These are phyloP conservation scores for Prunus dulcis DNA, from an alignment of 306 rosid species.

Conservation along the genomic window DNA sequence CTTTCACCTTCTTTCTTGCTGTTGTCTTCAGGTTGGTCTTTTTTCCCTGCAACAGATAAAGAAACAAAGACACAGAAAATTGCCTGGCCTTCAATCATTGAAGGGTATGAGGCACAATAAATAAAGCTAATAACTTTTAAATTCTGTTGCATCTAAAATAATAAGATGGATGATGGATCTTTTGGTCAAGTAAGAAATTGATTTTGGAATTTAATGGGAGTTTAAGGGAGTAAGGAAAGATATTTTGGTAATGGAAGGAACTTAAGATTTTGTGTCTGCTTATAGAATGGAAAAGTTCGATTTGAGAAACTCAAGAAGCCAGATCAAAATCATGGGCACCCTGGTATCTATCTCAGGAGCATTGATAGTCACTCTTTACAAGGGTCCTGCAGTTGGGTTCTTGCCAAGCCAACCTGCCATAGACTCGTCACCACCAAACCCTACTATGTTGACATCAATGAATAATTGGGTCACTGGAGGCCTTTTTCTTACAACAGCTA, in stretches of 20 bases:
- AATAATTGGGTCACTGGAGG: slow-evolving; percentile 58
- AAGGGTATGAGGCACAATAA: background rate
- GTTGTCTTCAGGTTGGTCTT: slow-evolving; percentile 35
- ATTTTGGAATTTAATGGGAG: background rate
- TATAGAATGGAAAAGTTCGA: slow-evolving; percentile 49
- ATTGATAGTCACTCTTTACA: slow-evolving; percentile 41
- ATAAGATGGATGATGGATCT: background rate
- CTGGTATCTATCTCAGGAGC: slow-evolving; percentile 47
- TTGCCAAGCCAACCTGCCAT: background rate
- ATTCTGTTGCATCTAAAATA: background rate
- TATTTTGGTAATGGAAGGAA: background rate
- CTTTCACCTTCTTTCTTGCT: slow-evolving; percentile 45
- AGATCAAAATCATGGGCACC: slow-evolving; percentile 45
- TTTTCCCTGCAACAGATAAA: background rate
- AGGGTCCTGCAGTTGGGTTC: slow-evolving; percentile 39
- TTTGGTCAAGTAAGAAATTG: background rate
- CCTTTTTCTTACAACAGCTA: slow-evolving; percentile 44
- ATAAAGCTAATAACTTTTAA: background rate
- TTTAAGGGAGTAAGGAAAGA: background rate
- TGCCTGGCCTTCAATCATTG: background rate
- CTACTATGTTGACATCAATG: slow-evolving; percentile 15
- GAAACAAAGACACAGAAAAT: background rate
- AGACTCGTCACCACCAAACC: background rate
- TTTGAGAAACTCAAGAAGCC: slow-evolving; percentile 24
- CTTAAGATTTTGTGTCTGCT: background rate